Percentiles rank a stretch among this genome's conserved stretches.
These are phyloP conservation scores for Quercus robur DNA, from an alignment of 306 rosid species.

Conservation along the genomic window DNA sequence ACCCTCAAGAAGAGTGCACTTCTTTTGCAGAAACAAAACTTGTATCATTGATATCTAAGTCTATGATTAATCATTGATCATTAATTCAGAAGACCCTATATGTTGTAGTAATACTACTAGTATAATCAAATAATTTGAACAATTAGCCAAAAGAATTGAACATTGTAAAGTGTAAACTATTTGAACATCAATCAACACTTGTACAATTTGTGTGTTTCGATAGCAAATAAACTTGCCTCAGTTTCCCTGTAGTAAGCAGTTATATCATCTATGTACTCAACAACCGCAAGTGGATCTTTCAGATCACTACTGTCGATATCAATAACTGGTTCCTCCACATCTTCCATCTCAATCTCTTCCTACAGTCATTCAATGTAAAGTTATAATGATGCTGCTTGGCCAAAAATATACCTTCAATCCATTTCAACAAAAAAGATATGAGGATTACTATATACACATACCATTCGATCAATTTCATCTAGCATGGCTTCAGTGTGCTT, in stretches of 20 bases:
- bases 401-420: not conserved
- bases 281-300: constrained; percentile 39
- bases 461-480: constrained; percentile 41
- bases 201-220: not conserved
- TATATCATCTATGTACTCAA: constrained; percentile 39
- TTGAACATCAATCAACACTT: no score
- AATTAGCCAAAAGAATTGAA: no score
- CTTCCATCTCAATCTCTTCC: constrained; percentile 47
- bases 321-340: constrained; percentile 32
- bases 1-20: no score
- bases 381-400: not conserved
- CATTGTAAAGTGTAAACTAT: no score
- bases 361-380: not conserved
- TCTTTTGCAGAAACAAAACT: no score
- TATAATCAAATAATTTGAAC: no score
- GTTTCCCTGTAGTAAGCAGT: constrained; percentile 16
- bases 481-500: constrained; percentile 44
- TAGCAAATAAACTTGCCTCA: constrained; percentile 26
- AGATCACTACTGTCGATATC: constrained; percentile 31
- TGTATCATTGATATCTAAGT: no score
- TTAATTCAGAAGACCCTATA: no score
- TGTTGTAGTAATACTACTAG: no score
- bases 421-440: not conserved
- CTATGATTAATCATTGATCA: no score
- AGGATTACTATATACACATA: constrained; percentile 8